Evolutionary conservation across 1,284 basidiomycete genomes (phyloP), one percentile per base, ranked within the genome.

Genomic region (Phylloboletellus chloephorus): DNA sequence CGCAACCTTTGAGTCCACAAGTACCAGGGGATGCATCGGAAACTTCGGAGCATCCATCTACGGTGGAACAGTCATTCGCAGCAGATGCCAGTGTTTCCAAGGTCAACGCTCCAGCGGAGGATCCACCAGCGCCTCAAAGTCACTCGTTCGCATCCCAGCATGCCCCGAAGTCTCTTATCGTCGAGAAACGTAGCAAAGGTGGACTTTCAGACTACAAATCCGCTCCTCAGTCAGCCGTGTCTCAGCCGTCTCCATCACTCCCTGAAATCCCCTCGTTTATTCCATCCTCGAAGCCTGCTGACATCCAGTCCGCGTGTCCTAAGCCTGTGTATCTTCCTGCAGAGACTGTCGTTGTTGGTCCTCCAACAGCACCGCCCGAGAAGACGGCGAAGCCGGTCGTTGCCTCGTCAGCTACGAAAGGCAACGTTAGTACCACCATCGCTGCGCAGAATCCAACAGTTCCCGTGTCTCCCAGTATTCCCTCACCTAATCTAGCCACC

Each of bases 121-220:
- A 40, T 33, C 16, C 41, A 15, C 37, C 30, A 4, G 12, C 19
- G 6, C 23, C 43, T 12, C 5, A 23, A 22, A n/a, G 20, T 24
- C 21, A 5, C 2, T 17, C 31, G 4, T 24, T 15, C 19, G n/a
- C 29, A 1, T 41, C 43, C 26, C 39, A 30, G 31, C 28, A 36
- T 21, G 26, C 26, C 12, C 36, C 44, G 5, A 37, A 41, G 25
- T 39, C 52, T 31, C 16, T 15, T 23, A 29, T 22, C 5, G 10
- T 29, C 3, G 26, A 36, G 23, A 21, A 31, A 30, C 36, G n/a
- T 12, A 49, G 29, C 17, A 39, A 37, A 7, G 52, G 47, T 12
- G 39, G 12, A n/a, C 33, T 8, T 3, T 54, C 53, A 3, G 52
- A 44, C n/a, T 41, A 51, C 19, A 48, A 41, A 30, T 46, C 48